These are phyloP conservation scores for Myochromella boudieri DNA, from an alignment of 768 basidiomycete genomes.

Conservation along the genomic window DNA sequence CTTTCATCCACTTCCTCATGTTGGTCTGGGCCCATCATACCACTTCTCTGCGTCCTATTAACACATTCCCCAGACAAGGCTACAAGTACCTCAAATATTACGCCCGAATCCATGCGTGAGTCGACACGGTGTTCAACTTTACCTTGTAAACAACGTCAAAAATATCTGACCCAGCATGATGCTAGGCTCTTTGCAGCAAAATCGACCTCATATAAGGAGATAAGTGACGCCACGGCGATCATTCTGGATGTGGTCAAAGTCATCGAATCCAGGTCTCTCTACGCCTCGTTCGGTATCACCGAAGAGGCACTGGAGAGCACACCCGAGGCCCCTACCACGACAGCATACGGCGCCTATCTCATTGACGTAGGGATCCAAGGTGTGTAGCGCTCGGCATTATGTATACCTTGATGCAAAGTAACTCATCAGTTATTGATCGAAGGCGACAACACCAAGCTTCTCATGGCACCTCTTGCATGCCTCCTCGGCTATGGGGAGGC, in stretches of 20 bases:
- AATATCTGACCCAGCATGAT: too few species aligned
- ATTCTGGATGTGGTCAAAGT: slow-evolving; percentile 68
- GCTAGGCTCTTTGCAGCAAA: slow-evolving; percentile 84
- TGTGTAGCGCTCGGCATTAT: too few species aligned
- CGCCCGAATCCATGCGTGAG: slow-evolving; percentile 72
- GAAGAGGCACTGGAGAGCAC: slow-evolving; percentile 58
- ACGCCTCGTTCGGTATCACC: slow-evolving; percentile 68
- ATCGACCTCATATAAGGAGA: slow-evolving; percentile 59
- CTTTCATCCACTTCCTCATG: slow-evolving; percentile 87
- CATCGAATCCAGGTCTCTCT: slow-evolving; percentile 63
- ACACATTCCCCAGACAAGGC: slow-evolving; percentile 73
- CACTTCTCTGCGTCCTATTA: not conserved
- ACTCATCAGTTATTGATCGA: not conserved
- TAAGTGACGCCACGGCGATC: slow-evolving; percentile 61
- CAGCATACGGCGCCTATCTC: slow-evolving; percentile 86
- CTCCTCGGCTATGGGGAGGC: not conserved
- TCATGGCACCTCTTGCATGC: slow-evolving; percentile 75
- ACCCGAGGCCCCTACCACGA: slow-evolving; percentile 68
- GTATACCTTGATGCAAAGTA: too few species aligned
- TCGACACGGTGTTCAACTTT: not conserved
- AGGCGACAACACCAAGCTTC: slow-evolving; percentile 70
- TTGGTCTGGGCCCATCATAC: slow-evolving; percentile 36
- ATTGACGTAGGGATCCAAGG: slow-evolving; percentile 77
- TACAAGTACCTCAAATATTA: slow-evolving; percentile 84
- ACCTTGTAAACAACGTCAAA: too few species aligned